A percentile compares a stretch with the other conserved stretches of the same genome.
Evolutionary conservation across 2,329 filamentous ascomycete genomes (phyloP).

Genomic region (Emmonsiellopsis sp.): DNA sequence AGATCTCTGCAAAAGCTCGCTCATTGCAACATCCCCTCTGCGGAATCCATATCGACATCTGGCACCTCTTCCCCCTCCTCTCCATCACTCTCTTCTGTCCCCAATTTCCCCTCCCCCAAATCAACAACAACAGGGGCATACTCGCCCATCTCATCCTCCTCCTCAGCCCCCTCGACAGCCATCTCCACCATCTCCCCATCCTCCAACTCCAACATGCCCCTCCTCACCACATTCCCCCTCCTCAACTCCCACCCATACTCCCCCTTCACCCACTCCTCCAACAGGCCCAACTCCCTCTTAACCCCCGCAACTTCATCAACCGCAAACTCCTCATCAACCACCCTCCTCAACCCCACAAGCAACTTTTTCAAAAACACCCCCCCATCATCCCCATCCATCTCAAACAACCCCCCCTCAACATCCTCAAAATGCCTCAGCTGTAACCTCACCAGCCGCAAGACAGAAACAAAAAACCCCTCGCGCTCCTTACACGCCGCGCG

Average conservation of each 20-base stretch:
- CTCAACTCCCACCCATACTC: constrained; percentile 51
- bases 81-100: background rate
- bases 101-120: constrained; percentile 15
- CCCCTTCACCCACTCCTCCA: constrained; percentile 45
- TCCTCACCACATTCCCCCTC: constrained; percentile 43
- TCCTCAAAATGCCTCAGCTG: constrained; percentile 50
- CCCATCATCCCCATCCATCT: constrained; percentile 43
- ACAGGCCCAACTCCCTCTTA: constrained; percentile 43
- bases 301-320: constrained; percentile 24
- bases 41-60: constrained; percentile 3
- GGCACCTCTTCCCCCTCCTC: background rate
- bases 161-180: constrained; percentile 44
- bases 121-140: constrained; percentile 55
- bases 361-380: constrained; percentile 44
- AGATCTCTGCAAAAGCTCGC: no score
- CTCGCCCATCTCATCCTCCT: constrained; percentile 55
- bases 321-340: constrained; percentile 33
- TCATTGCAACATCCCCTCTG: no score
- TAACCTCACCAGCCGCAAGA: constrained; percentile 39
- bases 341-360: constrained; percentile 43
- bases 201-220: constrained; percentile 51
- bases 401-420: constrained; percentile 53
- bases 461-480: constrained; percentile 42
- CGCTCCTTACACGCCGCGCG: constrained; percentile 39
- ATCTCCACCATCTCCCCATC: constrained; percentile 55